A percentile compares a stretch with the other conserved stretches of the same genome.
phyloP scores from a whole-genome alignment of 2,329 filamentous ascomycete species.

The Botryotinia globosa region DNA sequence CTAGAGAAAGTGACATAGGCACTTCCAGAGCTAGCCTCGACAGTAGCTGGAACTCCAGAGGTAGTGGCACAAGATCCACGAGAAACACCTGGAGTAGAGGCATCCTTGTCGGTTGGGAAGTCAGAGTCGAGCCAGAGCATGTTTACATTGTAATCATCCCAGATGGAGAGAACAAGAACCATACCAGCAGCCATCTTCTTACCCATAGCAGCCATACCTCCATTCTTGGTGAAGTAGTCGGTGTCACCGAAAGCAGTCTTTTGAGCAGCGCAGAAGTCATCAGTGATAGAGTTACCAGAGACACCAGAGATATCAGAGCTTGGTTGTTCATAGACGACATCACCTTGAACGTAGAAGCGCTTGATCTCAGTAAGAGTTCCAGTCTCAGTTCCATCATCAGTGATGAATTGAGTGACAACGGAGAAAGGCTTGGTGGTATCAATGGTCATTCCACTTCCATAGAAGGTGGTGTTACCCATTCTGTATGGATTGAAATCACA shows the following conservation, averaged over 20 bases:
- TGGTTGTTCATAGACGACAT: constrained; percentile 49
- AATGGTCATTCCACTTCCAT: constrained; percentile 50
- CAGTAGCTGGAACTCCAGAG: constrained; percentile 50
- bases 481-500: constrained; percentile 61
- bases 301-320: constrained; percentile 42
- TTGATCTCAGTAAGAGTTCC: constrained; percentile 52
- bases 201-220: constrained; percentile 55
- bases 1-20: constrained; percentile 55
- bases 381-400: constrained; percentile 45
- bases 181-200: constrained; percentile 52
- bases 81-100: constrained; percentile 24
- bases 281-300: constrained; percentile 52
- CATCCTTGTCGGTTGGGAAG: neutral
- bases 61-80: constrained; percentile 54
- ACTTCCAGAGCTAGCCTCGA: constrained; percentile 47
- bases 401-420: constrained; percentile 59
- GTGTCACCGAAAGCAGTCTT: constrained; percentile 55
- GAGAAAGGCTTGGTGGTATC: constrained; percentile 53
- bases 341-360: constrained; percentile 55
- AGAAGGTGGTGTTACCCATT: constrained; percentile 54
- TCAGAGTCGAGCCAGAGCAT: constrained; percentile 66
- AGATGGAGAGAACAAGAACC: constrained; percentile 62
- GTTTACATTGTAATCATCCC: constrained; percentile 54
- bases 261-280: constrained; percentile 32
- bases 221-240: constrained; percentile 51